These are phyloP conservation scores for Erysimum cheiranthoides DNA, from an alignment of 345 rosid species.

Conservation along the genomic window DNA sequence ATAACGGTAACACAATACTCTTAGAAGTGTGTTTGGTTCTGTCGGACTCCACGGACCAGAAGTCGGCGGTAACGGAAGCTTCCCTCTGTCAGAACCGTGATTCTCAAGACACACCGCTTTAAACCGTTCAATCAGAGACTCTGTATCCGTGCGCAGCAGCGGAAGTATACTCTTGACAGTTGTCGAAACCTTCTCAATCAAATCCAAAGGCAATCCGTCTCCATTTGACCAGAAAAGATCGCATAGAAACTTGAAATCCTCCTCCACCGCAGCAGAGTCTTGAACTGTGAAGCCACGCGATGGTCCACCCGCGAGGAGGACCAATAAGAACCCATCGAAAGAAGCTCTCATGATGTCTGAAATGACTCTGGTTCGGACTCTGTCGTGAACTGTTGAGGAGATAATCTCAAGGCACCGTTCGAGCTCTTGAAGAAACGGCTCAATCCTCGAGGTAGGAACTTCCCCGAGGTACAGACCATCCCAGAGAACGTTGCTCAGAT, in stretches of 20 bases:
- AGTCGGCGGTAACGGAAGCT: conserved; percentile 84
- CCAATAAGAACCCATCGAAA: conserved; percentile 83
- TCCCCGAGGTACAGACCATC: conserved; percentile 81
- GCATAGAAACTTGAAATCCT: conserved; percentile 76
- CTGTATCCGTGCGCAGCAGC: conserved; percentile 66
- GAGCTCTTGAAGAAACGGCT: conserved; percentile 80
- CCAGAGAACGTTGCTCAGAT: conserved; percentile 79
- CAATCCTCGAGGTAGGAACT: conserved; percentile 80
- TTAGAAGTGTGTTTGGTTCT: conserved; percentile 82
- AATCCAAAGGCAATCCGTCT: conserved; percentile 83
- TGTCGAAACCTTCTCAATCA: conserved; percentile 74
- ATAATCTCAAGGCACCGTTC: conserved; percentile 74
- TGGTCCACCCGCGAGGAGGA: conserved; percentile 96
- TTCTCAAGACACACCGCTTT: conserved; percentile 55
- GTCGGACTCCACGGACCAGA: conserved; percentile 86
- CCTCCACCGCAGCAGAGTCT: conserved; percentile 72
- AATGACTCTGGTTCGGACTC: conserved; percentile 81
- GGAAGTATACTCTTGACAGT: conserved; percentile 73
- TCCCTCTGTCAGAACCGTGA: conserved; percentile 75
- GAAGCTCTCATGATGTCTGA: conserved; percentile 95
- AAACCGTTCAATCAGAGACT: conserved; percentile 64
- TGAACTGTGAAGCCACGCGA: conserved; percentile 69
- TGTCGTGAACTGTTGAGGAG: conserved; percentile 76
- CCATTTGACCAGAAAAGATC: conserved; percentile 96
- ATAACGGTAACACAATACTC: conserved; percentile 80